Evolutionary conservation across 495 filamentous ascomycete species (phyloP), one percentile per base, ranked within the genome.

Genomic region (Chlorociboria aeruginascens): DNA sequence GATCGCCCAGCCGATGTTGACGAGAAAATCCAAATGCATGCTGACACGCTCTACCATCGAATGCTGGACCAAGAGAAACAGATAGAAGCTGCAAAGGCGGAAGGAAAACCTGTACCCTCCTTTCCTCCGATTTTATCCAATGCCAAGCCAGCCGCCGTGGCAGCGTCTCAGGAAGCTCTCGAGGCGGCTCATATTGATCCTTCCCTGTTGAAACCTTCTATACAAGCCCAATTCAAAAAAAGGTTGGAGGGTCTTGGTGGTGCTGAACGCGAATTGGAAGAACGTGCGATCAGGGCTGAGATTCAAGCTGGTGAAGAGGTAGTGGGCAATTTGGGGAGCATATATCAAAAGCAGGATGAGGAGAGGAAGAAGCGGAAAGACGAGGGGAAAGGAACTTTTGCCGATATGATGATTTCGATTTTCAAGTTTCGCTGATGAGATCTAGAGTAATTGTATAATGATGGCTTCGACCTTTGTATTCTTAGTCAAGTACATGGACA

Each of bases 21-120:
- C 54, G 92, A 97, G 67, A 69, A 77, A 46, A 94, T 98, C 50
- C 92, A 98, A 66, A 85, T 98, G 84, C 87, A 93, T 63, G 89
- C 87, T 43, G 88, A 96, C 65, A 79, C 73, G 45, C 70, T 96
- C 31, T 96, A 89, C 61, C 87, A 92, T 52, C 74, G 79, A 51
- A 84, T 95, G 82, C 63, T 90, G 14, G 71, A 73, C 41, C 87
- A 89, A 58, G 86, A 96, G 65, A 65, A 65, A 35, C 73, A 69
- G 53, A 74, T 84, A 17, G 71, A 80, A 46, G 69, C 77, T 54
- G 85, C 85, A 16, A 81, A 78, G 64, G 67, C 71, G 1, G 79
- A 78, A 50, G 82, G 82, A 0, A 48, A 53, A 36, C 69, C 71
- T 6, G 54, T 67, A 38, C 78, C 78, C 0, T 53, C 48, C 13